These are phyloP conservation scores for Euphorbia pulcherrima DNA, from an alignment of 345 rosid species.

Conservation along the genomic window DNA sequence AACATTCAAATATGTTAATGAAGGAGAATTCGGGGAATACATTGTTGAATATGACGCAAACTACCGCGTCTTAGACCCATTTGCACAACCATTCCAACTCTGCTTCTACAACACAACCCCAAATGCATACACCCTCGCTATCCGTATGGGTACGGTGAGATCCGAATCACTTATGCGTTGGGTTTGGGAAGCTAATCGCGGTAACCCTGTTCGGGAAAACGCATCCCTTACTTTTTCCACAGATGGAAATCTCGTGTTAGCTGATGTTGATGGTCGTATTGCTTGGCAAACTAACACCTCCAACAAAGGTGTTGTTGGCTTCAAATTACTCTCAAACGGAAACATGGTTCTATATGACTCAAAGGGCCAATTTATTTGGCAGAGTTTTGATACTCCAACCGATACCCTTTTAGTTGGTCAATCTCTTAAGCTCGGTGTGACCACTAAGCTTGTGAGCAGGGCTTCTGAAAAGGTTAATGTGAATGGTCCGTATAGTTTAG, in stretches of 20 bases:
- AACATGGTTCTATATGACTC: conserved; percentile 22
- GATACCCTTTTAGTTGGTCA: conserved; percentile 63
- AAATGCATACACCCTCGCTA: conserved; percentile 50
- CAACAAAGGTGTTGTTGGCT: conserved; percentile 28
- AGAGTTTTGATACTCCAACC: conserved; percentile 44
- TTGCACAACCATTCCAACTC: conserved; percentile 43
- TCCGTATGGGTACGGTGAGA: conserved; percentile 39
- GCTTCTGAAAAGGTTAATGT: conserved; percentile 27
- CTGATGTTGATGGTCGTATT: conserved; percentile 24
- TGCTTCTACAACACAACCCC: conserved; percentile 62
- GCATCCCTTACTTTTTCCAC: conserved; percentile 28
- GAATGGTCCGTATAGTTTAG: conserved; percentile 51
- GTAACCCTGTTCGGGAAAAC: conserved; percentile 26
- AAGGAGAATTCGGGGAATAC: conserved; percentile 35
- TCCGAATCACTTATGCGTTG: conserved; percentile 39
- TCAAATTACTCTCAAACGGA: not conserved
- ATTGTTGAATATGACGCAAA: conserved; percentile 34
- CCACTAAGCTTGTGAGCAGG: conserved; percentile 48
- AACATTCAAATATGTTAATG: conserved; percentile 35
- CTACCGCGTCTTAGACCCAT: conserved; percentile 26
- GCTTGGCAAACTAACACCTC: conserved; percentile 38
- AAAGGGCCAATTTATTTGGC: conserved; percentile 18
- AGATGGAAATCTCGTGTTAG: conserved; percentile 35
- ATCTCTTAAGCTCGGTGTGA: conserved; percentile 29
- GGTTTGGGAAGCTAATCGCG: conserved; percentile 42